Evolutionary conservation across 306 rosid species (phyloP).

Genomic region (Trichosanthes truncata): DNA sequence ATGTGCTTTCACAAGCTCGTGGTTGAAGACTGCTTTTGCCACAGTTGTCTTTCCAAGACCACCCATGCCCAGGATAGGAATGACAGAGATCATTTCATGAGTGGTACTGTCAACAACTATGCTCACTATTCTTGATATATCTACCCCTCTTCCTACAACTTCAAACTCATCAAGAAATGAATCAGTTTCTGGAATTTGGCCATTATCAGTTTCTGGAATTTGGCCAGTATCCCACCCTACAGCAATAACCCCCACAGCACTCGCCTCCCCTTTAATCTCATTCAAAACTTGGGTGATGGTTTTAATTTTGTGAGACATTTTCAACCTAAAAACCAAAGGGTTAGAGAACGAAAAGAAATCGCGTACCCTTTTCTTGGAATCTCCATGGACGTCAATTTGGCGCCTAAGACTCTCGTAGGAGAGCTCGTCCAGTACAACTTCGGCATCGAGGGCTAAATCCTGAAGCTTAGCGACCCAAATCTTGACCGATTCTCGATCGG

Average conservation of each 20-base stretch:
- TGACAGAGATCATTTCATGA: not conserved
- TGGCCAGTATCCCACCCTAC: not conserved
- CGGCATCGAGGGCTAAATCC: constrained; percentile 1
- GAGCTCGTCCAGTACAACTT: constrained; percentile 8
- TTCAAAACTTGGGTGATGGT: not conserved
- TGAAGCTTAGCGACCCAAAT: constrained; percentile 10
- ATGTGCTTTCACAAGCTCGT: not conserved
- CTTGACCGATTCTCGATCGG: not conserved
- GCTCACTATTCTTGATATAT: not conserved
- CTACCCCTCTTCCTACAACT: constrained; percentile 1
- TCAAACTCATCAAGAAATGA: constrained; percentile 4
- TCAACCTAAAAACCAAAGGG: not conserved
- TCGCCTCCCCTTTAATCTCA: not conserved
- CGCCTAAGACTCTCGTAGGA: constrained; percentile 11
- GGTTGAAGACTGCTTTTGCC: constrained; percentile 14
- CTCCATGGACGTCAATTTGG: not conserved
- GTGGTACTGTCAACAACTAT: not conserved
- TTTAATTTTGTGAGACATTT: constrained; percentile 3
- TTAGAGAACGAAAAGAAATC: not conserved
- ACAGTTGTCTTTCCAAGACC: constrained; percentile 23
- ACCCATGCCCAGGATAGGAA: constrained; percentile 16
- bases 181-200: not conserved
- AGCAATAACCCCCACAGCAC: constrained; percentile 7
- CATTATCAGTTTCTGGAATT: not conserved
- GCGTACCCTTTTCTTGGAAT: not conserved